Percentiles rank a stretch among this genome's conserved stretches.
These are phyloP conservation scores for Lobosporangium transversale DNA, from an alignment of 192 early-diverging fungal species.

Conservation along the genomic window DNA sequence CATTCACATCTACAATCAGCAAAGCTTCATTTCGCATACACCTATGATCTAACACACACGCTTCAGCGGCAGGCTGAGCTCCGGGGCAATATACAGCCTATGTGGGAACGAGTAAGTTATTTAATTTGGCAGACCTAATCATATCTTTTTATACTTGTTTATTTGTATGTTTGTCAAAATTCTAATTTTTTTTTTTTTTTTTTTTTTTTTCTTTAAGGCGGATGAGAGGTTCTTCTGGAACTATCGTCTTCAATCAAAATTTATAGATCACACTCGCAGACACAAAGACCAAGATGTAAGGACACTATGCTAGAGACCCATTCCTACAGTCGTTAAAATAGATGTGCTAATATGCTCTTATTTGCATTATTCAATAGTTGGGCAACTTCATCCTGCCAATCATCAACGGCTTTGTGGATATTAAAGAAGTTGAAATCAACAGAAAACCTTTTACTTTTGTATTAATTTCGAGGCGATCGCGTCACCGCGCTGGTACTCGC, in stretches of 20 bases:
- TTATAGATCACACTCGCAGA: slow-evolving; percentile 68
- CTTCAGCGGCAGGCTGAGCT: slow-evolving; percentile 77
- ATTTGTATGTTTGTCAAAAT: too few species aligned
- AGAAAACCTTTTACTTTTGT: slow-evolving; percentile 75
- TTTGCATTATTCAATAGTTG: too few species aligned
- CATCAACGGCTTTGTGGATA: slow-evolving; percentile 85
- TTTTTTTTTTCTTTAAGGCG: slow-evolving; percentile 58
- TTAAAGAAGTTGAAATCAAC: slow-evolving; percentile 65
- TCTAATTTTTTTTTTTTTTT: too few species aligned
- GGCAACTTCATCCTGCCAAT: slow-evolving; percentile 90
- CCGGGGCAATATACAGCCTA: slow-evolving; percentile 36
- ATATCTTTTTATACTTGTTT: too few species aligned
- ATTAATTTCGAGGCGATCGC: slow-evolving; percentile 84
- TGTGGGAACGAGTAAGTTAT: slow-evolving; percentile 66
- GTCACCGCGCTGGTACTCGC: slow-evolving; percentile 82
- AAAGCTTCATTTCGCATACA: slow-evolving; percentile 84
- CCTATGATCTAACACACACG: slow-evolving; percentile 86
- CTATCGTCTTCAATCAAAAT: slow-evolving; percentile 68
- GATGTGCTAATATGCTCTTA: too few species aligned
- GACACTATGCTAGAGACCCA: too few species aligned
- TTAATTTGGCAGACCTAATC: too few species aligned
- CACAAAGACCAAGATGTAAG: slow-evolving; percentile 57
- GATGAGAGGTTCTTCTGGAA: slow-evolving; percentile 98
- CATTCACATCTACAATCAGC: slow-evolving; percentile 59
- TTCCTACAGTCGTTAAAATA: background rate